Conservation (phyloP, 1,284 basidiomycete genomes). For the Singerocomus inundabilis region DNA sequence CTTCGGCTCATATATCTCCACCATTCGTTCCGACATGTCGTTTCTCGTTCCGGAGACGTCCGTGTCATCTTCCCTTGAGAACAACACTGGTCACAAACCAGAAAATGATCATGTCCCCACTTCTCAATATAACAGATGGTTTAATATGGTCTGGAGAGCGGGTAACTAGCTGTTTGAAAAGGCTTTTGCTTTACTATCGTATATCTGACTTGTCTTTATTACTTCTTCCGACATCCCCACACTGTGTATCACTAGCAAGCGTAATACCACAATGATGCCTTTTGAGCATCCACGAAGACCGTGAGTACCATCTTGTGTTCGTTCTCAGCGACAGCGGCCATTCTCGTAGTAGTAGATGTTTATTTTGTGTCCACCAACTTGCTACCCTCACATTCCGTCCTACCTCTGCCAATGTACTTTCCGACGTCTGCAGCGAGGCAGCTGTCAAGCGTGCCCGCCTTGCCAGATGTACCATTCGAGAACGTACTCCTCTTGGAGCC, state of each 20-base stretch:
- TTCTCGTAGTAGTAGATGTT: not conserved
- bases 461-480: conserved; percentile 62
- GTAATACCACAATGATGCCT: conserved; percentile 25
- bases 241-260: conserved; percentile 35
- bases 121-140: conserved; percentile 24
- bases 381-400: not conserved
- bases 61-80: conserved; percentile 11
- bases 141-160: conserved; percentile 27
- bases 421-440: conserved; percentile 74
- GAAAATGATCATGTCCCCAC: conserved; percentile 14
- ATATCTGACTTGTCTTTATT: conserved; percentile 18
- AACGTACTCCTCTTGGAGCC: conserved; percentile 57
- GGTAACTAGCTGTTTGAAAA: conserved; percentile 10
- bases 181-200: conserved; percentile 18
- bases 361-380: not conserved
- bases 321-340: conserved; percentile 14
- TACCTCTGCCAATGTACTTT: conserved; percentile 63
- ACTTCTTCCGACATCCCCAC: conserved; percentile 10
- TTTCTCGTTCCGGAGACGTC: conserved; percentile 26
- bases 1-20: conserved; percentile 42
- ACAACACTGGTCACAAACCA: conserved; percentile 16
- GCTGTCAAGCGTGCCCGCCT: conserved; percentile 61
- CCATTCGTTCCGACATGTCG: conserved; percentile 36
- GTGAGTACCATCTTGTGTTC: conserved; percentile 1
- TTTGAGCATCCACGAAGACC: not conserved